Evolutionary conservation across 768 basidiomycete species (phyloP), one percentile per base, ranked within the genome.

Genomic region (Podaxis pistillaris): DNA sequence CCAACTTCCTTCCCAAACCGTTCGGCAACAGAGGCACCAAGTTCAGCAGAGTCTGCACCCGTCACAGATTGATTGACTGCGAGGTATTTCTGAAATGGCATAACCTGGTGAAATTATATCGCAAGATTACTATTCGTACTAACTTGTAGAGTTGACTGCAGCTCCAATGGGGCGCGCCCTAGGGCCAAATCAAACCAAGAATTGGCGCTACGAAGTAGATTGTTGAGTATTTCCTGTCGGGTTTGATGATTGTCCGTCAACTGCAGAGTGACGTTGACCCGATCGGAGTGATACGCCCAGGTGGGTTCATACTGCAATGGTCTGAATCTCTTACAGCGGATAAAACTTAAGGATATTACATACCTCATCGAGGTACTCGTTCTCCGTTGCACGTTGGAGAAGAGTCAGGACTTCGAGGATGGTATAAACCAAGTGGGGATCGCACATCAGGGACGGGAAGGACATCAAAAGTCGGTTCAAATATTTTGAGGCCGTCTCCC

Each of bases 371-470:
- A 85, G 77, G 67, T 87, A 94, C 76, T 97, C 94, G 64, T 94
- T 91, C 73, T 98, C 93, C 69, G 93, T 94, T 0, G 94, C 88
- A 53, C 87, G 84, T 63, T 94, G 86, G 65, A 98, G 77, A 8
- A 98, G 79, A 0, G 97, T 98, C 63, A 99, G 80, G 50, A 93
- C 89, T 69, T 99, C 96, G 41, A 98, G 80, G 53, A 98, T 90
- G 41, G 92, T 86, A 66, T 90, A 94, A 5, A 98, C 91, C 12
- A 98, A 82, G 9, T 87, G 81, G 3, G 89, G 85, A 68, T 96
- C 90, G 74, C 96, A 98, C 86, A 97, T 91, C 55, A 99, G 78
- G 13, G 95, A 94, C 1, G 97, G 95, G 75, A 98, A 98, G 1
- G 91, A 93, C 7, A 87, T 89, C 66, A 98, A 88, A 44, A 98